phyloP scores from a whole-genome alignment of 2,329 filamentous ascomycete species.

The Cercospora nicotianae region DNA sequence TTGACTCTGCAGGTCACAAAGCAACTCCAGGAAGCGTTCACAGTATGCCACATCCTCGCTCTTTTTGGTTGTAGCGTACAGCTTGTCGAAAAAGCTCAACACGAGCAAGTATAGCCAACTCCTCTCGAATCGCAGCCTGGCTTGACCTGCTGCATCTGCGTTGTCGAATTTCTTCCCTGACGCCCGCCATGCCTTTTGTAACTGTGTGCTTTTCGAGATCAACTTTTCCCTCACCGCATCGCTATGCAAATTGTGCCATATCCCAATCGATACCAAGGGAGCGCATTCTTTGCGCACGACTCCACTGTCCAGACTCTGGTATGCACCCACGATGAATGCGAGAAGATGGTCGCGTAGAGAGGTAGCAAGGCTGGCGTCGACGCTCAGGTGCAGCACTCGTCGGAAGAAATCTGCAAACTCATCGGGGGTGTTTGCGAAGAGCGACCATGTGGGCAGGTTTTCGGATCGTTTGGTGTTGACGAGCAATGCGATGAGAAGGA shows the following conservation, averaged over 20 bases:
- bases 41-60: conserved; percentile 72
- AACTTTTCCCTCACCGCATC: conserved; percentile 71
- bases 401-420: conserved; percentile 90
- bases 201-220: conserved; percentile 69
- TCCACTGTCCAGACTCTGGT: conserved; percentile 86
- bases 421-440: conserved; percentile 73
- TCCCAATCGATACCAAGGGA: conserved; percentile 87
- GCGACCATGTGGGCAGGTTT: conserved; percentile 80
- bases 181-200: conserved; percentile 89
- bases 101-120: conserved; percentile 89
- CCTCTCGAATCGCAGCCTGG: conserved; percentile 82
- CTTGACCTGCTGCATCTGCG: conserved; percentile 76
- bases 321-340: conserved; percentile 84
- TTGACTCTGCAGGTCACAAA: conserved; percentile 89
- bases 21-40: conserved; percentile 87
- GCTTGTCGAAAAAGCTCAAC: conserved; percentile 73
- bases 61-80: conserved; percentile 55
- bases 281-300: conserved; percentile 95
- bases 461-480: conserved; percentile 87
- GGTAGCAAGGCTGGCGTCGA: conserved; percentile 53
- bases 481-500: conserved; percentile 81
- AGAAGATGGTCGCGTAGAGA: conserved; percentile 73
- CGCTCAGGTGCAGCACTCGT: conserved; percentile 80
- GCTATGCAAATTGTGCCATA: conserved; percentile 89
- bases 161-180: conserved; percentile 82